Evolutionary conservation across 176 grass and related monocot genomes (phyloP), one percentile per base, ranked within the genome.

Genomic region (Poa pratensis): DNA sequence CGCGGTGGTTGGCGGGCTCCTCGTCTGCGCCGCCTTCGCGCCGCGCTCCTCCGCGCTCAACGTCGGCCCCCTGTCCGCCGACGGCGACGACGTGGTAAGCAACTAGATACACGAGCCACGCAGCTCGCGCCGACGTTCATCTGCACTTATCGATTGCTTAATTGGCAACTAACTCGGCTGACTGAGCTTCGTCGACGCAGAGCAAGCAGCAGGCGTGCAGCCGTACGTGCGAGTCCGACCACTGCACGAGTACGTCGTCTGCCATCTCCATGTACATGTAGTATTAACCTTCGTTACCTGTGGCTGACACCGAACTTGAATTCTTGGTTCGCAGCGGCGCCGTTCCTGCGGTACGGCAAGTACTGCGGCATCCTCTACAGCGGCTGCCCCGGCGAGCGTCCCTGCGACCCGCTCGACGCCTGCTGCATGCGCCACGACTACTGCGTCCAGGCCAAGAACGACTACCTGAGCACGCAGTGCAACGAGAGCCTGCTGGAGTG

Each of bases 351-450:
- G 32, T 98, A 98, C 65, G 96, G 96, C 55, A 98, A 98, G 88
- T 98, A 98, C 87, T 98, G 96, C 80, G 96, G 96, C 50, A 87
- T 98, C 62, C 77, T 98, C 48, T 98, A 98, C 87, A 95, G 89
- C 82, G 96, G 96, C 15, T 98, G 96, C 88, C 93, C 96, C 49
- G 96, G 93, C 24, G 91, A 98, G 93, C 83, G 53, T 50, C 96
- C 96, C 18, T 98, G 96, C 79, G 96, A 98, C 82, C 83, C 88
- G 4, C 91, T 98, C 8, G 96, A 95, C 85, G 91, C 93, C 82
- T 98, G 96, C 80, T 98, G 96, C 93, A 95, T 98, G 96, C 69
- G 73, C 85, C 96, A 98, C 78, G 96, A 98, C 82, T 43, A 75
- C 73, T 98, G 96, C 80, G 91, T 98, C 76, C 80, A 92, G 81